These are phyloP conservation scores for Endoconidiophora laricicola DNA, from an alignment of 2,329 filamentous ascomycete genomes.

Conservation along the genomic window DNA sequence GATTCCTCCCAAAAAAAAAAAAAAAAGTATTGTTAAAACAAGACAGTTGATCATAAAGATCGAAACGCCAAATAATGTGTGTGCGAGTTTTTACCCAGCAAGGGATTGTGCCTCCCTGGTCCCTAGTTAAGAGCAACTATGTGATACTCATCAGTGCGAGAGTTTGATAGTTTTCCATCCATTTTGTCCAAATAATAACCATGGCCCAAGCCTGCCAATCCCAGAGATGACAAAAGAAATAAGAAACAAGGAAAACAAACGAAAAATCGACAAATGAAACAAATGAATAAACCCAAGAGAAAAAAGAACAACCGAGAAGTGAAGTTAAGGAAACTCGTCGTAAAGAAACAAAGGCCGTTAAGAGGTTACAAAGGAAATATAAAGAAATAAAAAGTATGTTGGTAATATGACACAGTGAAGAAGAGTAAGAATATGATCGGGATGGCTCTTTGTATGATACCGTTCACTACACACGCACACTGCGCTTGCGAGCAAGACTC, in stretches of 20 bases:
- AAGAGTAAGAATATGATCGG: not conserved
- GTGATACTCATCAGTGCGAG: too few species aligned
- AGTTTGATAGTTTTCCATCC: not conserved
- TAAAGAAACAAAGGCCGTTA: not conserved
- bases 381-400: slow-evolving; percentile 1
- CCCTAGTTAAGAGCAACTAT: too few species aligned
- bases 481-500: slow-evolving; percentile 10
- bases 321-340: not conserved
- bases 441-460: not conserved
- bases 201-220: not conserved
- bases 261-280: not conserved
- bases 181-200: not conserved
- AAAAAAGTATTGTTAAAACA: not conserved
- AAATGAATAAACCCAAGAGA: not conserved
- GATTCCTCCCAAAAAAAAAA: too few species aligned
- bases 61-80: not conserved
- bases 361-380: slow-evolving; percentile 3
- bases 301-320: not conserved
- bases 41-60: not conserved
- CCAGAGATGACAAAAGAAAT: not conserved
- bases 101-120: too few species aligned
- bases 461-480: slow-evolving; percentile 4
- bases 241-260: not conserved
- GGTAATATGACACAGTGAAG: slow-evolving; percentile 3
- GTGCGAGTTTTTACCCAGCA: too few species aligned